phyloP scores from a whole-genome alignment of 2,329 filamentous ascomycete species.

The Pseudopyricularia javanii region DNA sequence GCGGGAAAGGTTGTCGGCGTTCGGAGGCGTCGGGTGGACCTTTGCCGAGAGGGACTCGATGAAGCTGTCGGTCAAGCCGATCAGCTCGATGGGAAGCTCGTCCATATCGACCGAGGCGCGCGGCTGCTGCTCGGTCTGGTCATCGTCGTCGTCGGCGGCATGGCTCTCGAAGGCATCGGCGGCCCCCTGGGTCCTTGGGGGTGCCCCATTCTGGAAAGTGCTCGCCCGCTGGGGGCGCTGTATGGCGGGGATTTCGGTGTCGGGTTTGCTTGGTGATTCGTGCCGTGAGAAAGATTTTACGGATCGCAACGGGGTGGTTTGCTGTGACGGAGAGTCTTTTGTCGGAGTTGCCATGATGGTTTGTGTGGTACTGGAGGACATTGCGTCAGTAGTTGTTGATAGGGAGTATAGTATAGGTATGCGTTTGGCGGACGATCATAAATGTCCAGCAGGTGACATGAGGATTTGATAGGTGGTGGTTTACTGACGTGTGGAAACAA shows the following conservation, averaged over 20 bases:
- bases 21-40: constrained; percentile 72
- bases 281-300: constrained; percentile 14
- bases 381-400: constrained; percentile 8
- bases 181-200: constrained; percentile 11
- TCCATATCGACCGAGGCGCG: constrained; percentile 61
- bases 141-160: constrained; percentile 28
- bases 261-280: constrained; percentile 5
- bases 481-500: neutral
- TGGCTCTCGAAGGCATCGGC: constrained; percentile 37
- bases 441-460: neutral
- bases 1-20: constrained; percentile 68
- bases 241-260: constrained; percentile 7
- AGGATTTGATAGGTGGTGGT: neutral
- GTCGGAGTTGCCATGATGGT: constrained; percentile 12
- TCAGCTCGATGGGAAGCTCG: constrained; percentile 85
- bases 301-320: constrained; percentile 15
- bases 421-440: neutral
- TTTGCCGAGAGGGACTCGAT: constrained; percentile 81
- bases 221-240: constrained; percentile 28
- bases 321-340: constrained; percentile 8
- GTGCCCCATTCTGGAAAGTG: constrained; percentile 29
- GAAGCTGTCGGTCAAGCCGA: constrained; percentile 85
- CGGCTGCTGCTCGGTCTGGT: constrained; percentile 25
- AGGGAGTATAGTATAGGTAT: no score
- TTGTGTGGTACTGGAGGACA: constrained; percentile 16